phyloP scores from a whole-genome alignment of 768 basidiomycete genomes.

The Polyporus arcularius region DNA sequence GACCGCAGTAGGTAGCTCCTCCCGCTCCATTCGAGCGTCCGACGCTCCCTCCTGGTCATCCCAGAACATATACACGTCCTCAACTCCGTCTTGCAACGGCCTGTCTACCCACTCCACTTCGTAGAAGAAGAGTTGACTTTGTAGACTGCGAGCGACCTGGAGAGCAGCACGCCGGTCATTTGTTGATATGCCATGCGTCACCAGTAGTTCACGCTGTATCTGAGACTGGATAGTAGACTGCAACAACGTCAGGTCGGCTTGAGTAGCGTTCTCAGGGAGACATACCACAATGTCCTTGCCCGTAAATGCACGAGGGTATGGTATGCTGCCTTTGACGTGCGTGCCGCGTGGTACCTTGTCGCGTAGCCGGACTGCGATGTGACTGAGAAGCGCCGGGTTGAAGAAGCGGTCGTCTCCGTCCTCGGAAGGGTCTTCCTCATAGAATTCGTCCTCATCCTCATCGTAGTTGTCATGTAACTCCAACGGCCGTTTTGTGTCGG shows the following conservation, averaged over 20 bases:
- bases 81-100: constrained; percentile 81
- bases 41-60: constrained; percentile 74
- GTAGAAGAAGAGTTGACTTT: constrained; percentile 92
- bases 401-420: constrained; percentile 75
- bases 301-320: constrained; percentile 88
- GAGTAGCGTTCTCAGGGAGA: constrained; percentile 13
- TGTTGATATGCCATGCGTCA: constrained; percentile 71
- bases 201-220: constrained; percentile 80
- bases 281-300: constrained; percentile 93
- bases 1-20: constrained; percentile 85
- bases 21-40: constrained; percentile 59
- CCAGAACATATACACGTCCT: constrained; percentile 92
- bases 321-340: constrained; percentile 92
- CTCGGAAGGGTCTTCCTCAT: constrained; percentile 51
- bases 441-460: constrained; percentile 51
- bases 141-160: constrained; percentile 86
- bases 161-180: constrained; percentile 83
- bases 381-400: constrained; percentile 83
- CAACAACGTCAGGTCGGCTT: constrained; percentile 8
- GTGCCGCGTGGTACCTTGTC: constrained; percentile 87
- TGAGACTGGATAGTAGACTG: constrained; percentile 88
- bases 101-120: constrained; percentile 95
- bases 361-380: constrained; percentile 85
- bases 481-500: constrained; percentile 38
- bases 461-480: constrained; percentile 48